Evolutionary conservation across 345 rosid species (phyloP).

Genomic region (Hypericum androsaemum): DNA sequence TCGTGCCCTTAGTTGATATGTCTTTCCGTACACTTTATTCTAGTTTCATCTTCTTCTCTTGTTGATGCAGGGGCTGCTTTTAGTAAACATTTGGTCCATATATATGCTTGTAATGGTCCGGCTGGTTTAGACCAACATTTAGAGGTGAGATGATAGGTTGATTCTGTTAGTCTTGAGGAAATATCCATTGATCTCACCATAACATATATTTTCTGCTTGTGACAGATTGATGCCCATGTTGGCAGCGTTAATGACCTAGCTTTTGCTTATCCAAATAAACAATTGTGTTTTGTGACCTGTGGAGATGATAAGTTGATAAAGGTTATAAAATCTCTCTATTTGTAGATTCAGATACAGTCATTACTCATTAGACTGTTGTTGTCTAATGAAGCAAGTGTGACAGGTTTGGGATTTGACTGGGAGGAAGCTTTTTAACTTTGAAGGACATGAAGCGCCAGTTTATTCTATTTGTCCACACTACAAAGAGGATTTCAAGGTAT

Average conservation of each 20-base stretch:
- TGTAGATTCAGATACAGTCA: slow-evolving; percentile 1
- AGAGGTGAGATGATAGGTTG: slow-evolving; percentile 34
- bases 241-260: slow-evolving; percentile 88
- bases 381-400: slow-evolving; percentile 25
- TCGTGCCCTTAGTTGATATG: slow-evolving; percentile 14
- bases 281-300: slow-evolving; percentile 72
- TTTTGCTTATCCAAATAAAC: slow-evolving; percentile 76
- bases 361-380: slow-evolving; percentile 1
- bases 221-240: slow-evolving; percentile 73
- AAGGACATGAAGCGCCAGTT: slow-evolving; percentile 83
- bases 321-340: slow-evolving; percentile 28
- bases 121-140: slow-evolving; percentile 46
- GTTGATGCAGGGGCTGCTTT: slow-evolving; percentile 58
- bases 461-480: slow-evolving; percentile 87
- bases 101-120: slow-evolving; percentile 46
- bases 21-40: slow-evolving; percentile 5
- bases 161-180: slow-evolving; percentile 3
- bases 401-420: slow-evolving; percentile 85
- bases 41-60: slow-evolving; percentile 22
- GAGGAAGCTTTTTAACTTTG: slow-evolving; percentile 51
- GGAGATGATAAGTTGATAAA: slow-evolving; percentile 87
- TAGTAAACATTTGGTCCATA: slow-evolving; percentile 57
- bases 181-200: slow-evolving; percentile 9
- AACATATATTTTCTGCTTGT: slow-evolving; percentile 14
- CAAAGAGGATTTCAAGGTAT: slow-evolving; percentile 83